phyloP scores from a whole-genome alignment of 75 land plant species.

The Sequoiadendron giganteum region DNA sequence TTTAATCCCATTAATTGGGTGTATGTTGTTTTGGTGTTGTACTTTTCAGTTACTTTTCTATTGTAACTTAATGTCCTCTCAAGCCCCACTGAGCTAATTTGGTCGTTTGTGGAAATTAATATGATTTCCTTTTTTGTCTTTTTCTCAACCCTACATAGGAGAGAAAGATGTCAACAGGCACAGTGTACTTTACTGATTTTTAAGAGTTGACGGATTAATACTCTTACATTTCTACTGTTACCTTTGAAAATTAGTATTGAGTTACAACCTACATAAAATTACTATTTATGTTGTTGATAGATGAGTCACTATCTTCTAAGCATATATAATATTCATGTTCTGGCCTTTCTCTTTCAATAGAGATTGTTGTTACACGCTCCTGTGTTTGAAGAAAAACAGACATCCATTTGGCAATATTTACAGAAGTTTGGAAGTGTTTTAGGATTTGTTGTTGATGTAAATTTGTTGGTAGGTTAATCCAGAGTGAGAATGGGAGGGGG shows the following conservation, averaged over 20 bases:
- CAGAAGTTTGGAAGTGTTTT: not conserved
- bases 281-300: constrained; percentile 6
- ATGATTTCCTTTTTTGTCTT: not conserved
- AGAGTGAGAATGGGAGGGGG: no score
- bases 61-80: not conserved
- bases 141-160: not conserved
- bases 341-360: not conserved
- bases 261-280: not conserved
- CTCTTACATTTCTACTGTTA: not conserved
- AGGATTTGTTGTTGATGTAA: not conserved
- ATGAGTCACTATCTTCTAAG: not conserved
- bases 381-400: not conserved
- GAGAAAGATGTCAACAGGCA: not conserved
- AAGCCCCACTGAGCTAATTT: not conserved
- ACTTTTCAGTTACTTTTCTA: not conserved
- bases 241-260: not conserved
- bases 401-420: not conserved
- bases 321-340: not conserved
- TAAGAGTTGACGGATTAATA: not conserved
- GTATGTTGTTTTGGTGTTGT: not conserved
- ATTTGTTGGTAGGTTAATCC: no score
- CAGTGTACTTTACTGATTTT: not conserved
- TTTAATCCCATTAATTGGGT: not conserved
- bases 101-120: not conserved
- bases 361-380: not conserved